Evolutionary conservation across 2,329 filamentous ascomycete species (phyloP).

Genomic region (Xylaria sp.): DNA sequence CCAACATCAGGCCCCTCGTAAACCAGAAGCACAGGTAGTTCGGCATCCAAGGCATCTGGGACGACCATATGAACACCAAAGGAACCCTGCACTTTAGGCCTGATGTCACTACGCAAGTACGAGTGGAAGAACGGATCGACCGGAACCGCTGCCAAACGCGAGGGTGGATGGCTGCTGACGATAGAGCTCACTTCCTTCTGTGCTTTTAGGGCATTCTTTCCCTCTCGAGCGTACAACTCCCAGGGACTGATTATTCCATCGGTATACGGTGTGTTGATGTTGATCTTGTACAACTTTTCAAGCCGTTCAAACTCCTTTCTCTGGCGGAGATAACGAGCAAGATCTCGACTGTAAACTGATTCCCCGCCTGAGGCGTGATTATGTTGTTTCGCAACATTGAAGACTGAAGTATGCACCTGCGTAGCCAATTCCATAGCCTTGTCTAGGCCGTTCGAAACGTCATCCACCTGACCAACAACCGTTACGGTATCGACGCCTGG

Average conservation of each 20-base stretch:
- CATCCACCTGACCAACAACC: conserved; percentile 78
- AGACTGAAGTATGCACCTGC: conserved; percentile 81
- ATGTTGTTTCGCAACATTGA: conserved; percentile 83
- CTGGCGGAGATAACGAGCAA: conserved; percentile 86
- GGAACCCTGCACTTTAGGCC: conserved; percentile 66
- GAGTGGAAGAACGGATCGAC: conserved; percentile 82
- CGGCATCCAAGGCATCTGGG: conserved; percentile 65
- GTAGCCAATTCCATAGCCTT: conserved; percentile 88
- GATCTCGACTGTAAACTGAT: conserved; percentile 78
- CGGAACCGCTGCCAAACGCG: conserved; percentile 68
- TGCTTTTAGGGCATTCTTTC: conserved; percentile 79
- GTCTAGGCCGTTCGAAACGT: conserved; percentile 76
- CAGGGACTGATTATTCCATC: conserved; percentile 75
- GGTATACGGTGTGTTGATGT: conserved; percentile 79
- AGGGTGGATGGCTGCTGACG: conserved; percentile 74
- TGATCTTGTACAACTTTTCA: conserved; percentile 80
- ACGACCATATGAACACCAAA: conserved; percentile 77
- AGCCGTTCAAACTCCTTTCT: conserved; percentile 82
- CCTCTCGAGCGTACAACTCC: conserved; percentile 87
- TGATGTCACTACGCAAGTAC: conserved; percentile 69
- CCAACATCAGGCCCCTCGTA: conserved; percentile 68
- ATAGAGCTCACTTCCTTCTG: conserved; percentile 77
- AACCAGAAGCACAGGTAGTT: conserved; percentile 71
- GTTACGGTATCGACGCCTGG: conserved; percentile 84
- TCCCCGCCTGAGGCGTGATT: conserved; percentile 73